Percentiles rank a stretch among this genome's conserved stretches.
Evolutionary conservation across 2,329 filamentous ascomycete genomes (phyloP).

Genomic region (Teratosphaeria viscida): DNA sequence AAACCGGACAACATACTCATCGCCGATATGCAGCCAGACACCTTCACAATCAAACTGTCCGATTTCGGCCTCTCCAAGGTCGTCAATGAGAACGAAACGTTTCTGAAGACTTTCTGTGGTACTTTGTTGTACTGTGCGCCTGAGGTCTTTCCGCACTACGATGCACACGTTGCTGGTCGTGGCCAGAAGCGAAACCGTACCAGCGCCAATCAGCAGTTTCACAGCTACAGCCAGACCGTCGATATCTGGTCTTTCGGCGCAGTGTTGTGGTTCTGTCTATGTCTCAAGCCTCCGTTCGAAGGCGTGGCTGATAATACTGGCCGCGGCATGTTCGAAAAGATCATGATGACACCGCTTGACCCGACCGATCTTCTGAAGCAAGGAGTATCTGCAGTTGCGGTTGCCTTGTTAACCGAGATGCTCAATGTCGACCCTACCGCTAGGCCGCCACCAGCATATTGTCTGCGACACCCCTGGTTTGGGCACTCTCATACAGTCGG

Average conservation of each 20-base stretch:
- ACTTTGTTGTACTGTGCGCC: constrained; percentile 93
- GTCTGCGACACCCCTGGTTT: constrained; percentile 68
- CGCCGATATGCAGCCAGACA: constrained; percentile 50
- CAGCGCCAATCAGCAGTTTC: constrained; percentile 32
- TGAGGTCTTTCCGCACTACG: constrained; percentile 82
- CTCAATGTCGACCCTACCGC: constrained; percentile 67
- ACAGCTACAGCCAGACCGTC: constrained; percentile 78
- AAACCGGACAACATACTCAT: constrained; percentile 98
- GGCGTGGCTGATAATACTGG: constrained; percentile 67
- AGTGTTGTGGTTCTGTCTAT: constrained; percentile 81
- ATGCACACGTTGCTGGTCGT: constrained; percentile 50
- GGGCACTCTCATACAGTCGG: constrained; percentile 8
- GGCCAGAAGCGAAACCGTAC: constrained; percentile 50
- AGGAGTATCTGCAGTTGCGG: constrained; percentile 53
- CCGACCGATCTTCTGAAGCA: constrained; percentile 49
- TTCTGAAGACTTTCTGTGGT: constrained; percentile 91
- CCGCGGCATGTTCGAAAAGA: constrained; percentile 68
- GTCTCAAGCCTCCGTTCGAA: constrained; percentile 67
- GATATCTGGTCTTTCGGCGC: constrained; percentile 96
- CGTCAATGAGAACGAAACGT: constrained; percentile 71
- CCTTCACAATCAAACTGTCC: constrained; percentile 74
- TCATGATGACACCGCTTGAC: constrained; percentile 70
- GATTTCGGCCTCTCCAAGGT: constrained; percentile 97
- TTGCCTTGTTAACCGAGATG: constrained; percentile 69
- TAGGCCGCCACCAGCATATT: constrained; percentile 62